A percentile compares a stretch with the other conserved stretches of the same genome.
phyloP scores from a whole-genome alignment of 2,329 filamentous ascomycete species.

The Colletotrichum endophyticum region DNA sequence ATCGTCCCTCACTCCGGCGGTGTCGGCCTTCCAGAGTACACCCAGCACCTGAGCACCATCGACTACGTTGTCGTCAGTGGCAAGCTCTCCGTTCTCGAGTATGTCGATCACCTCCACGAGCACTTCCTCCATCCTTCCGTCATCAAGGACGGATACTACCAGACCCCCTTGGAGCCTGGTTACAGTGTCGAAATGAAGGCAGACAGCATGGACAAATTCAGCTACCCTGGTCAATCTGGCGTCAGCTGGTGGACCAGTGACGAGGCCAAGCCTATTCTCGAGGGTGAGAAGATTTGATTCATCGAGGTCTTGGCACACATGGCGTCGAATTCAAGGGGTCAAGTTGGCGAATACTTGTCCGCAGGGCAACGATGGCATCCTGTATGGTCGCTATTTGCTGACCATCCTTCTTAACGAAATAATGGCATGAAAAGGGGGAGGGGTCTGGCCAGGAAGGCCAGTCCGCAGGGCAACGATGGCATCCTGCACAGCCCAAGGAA shows the following conservation, averaged over 20 bases:
- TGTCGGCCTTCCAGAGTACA: conserved; percentile 92
- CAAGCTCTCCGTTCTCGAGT: conserved; percentile 84
- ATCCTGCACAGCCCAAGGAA: conserved; percentile 24
- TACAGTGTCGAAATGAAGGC: conserved; percentile 95
- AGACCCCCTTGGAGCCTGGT: conserved; percentile 80
- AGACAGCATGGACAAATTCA: conserved; percentile 81
- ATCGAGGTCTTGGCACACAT: background rate
- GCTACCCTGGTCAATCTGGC: conserved; percentile 77
- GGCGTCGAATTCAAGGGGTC: conserved; percentile 7
- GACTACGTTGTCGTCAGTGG: conserved; percentile 89
- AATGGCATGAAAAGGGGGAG: conserved; percentile 7
- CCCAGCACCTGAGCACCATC: conserved; percentile 89
- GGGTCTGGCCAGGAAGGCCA: conserved; percentile 23
- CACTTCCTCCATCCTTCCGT: conserved; percentile 84
- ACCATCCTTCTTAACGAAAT: conserved; percentile 19
- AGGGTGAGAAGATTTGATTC: conserved; percentile 60
- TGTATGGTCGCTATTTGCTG: conserved; percentile 22
- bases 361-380: conserved; percentile 38
- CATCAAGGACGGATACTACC: conserved; percentile 86
- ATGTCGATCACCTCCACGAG: conserved; percentile 92
- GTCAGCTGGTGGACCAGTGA: conserved; percentile 87
- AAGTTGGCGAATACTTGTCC: conserved; percentile 24
- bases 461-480: conserved; percentile 32
- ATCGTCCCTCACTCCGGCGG: conserved; percentile 90
- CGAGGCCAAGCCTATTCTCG: conserved; percentile 77